Conservation (phyloP, 2,329 filamentous ascomycete genomes). For the Alternaria atra region DNA sequence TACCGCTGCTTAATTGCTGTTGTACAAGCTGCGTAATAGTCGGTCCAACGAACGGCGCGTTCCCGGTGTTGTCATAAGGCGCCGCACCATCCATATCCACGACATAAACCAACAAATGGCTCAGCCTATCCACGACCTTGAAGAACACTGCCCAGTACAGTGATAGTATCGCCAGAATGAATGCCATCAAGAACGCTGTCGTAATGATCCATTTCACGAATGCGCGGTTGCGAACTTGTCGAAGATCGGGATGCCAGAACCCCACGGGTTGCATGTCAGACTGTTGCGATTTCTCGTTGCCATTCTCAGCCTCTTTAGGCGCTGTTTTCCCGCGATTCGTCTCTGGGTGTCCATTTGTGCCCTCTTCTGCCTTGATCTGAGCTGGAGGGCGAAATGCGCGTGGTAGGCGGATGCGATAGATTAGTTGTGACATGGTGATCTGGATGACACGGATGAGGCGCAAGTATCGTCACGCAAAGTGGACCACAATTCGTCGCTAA, state of each 20-base stretch:
- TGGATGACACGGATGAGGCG: neutral
- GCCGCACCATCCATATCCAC: slow-evolving; percentile 70
- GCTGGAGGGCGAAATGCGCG: slow-evolving; percentile 21
- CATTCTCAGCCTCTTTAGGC: slow-evolving; percentile 18
- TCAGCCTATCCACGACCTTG: slow-evolving; percentile 53
- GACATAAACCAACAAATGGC: slow-evolving; percentile 64
- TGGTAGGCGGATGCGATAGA: slow-evolving; percentile 15
- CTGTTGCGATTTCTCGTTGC: slow-evolving; percentile 18
- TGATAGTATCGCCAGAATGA: slow-evolving; percentile 65
- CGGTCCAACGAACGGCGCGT: slow-evolving; percentile 65
- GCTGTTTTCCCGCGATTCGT: slow-evolving; percentile 14
- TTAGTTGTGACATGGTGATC: neutral
- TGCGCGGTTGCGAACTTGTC: slow-evolving; percentile 52
- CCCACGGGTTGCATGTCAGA: slow-evolving; percentile 51
- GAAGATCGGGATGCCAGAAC: slow-evolving; percentile 56
- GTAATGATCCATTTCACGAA: slow-evolving; percentile 55
- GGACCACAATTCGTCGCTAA: neutral
- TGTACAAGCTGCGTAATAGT: slow-evolving; percentile 59
- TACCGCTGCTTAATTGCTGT: slow-evolving; percentile 52
- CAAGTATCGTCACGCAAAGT: neutral
- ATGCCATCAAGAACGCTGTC: slow-evolving; percentile 62
- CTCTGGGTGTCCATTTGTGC: slow-evolving; percentile 16
- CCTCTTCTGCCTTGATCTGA: slow-evolving; percentile 19
- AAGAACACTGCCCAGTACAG: slow-evolving; percentile 70
- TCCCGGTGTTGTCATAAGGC: slow-evolving; percentile 57